Conservation (phyloP, 108 stramenopile species). For the Fragilaria crotonensis region DNA sequence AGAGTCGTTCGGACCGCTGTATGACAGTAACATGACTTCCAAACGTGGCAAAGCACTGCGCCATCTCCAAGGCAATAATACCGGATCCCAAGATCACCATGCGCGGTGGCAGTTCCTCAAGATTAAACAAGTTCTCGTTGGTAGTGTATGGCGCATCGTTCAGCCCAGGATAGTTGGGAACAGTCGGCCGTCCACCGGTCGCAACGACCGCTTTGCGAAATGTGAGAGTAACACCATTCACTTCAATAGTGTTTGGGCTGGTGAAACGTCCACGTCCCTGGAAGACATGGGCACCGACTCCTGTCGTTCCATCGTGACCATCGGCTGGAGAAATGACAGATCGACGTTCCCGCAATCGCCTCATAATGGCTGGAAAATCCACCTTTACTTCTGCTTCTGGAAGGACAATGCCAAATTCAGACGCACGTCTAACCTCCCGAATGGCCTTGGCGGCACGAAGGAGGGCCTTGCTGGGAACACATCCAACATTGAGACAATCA, state of each 20-base stretch:
- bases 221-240: constrained; percentile 44
- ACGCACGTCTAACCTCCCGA: constrained; percentile 52
- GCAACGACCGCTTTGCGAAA: constrained; percentile 88
- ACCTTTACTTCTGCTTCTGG: constrained; percentile 56
- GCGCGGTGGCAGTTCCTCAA: constrained; percentile 75
- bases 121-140: constrained; percentile 88
- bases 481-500: constrained; percentile 88
- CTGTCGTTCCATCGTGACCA: constrained; percentile 62
- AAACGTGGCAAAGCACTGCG: constrained; percentile 91
- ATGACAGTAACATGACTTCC: constrained; percentile 86
- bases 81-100: constrained; percentile 92
- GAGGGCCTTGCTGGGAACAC: constrained; percentile 93
- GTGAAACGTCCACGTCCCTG: constrained; percentile 66
- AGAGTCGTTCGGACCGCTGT: constrained; percentile 47
- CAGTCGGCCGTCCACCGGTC: constrained; percentile 79
- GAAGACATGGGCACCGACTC: constrained; percentile 58
- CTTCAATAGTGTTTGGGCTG: constrained; percentile 62
- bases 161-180: constrained; percentile 70
- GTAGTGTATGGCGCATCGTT: constrained; percentile 80
- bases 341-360: constrained; percentile 52
- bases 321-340: constrained; percentile 79
- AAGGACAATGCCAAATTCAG: constrained; percentile 73
- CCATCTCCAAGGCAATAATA: constrained; percentile 94
- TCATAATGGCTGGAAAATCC: constrained; percentile 81
- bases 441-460: constrained; percentile 68